These are phyloP conservation scores for Phyllosticta paracitricarpa DNA, from an alignment of 2,329 filamentous ascomycete species.

Conservation along the genomic window DNA sequence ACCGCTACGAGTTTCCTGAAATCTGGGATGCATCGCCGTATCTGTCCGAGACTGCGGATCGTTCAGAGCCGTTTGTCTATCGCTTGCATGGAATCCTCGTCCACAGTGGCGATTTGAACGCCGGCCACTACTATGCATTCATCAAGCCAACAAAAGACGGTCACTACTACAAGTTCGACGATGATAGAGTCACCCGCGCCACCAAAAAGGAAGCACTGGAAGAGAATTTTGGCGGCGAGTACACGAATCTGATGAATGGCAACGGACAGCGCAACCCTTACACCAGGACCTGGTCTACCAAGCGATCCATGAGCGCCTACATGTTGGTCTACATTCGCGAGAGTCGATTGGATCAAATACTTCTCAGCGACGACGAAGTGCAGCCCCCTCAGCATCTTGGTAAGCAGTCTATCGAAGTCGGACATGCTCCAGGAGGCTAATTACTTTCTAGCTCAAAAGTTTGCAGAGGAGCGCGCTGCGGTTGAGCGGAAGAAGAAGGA, in stretches of 20 bases:
- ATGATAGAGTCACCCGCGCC: conserved; percentile 91
- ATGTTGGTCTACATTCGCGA: conserved; percentile 98
- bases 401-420: conserved; percentile 32
- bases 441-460: conserved; percentile 48
- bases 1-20: conserved; percentile 82
- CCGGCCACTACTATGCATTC: conserved; percentile 97
- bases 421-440: conserved; percentile 14
- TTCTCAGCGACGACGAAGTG: conserved; percentile 63
- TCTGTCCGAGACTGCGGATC: conserved; percentile 75
- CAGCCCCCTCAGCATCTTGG: conserved; percentile 76
- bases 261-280: conserved; percentile 52
- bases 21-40: conserved; percentile 77
- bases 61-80: conserved; percentile 81
- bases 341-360: conserved; percentile 69
- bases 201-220: conserved; percentile 86
- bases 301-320: conserved; percentile 78
- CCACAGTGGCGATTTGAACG: conserved; percentile 92
- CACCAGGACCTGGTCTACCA: conserved; percentile 52
- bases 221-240: conserved; percentile 93
- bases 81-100: conserved; percentile 91
- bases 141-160: conserved; percentile 84
- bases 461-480: conserved; percentile 72
- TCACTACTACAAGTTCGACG: conserved; percentile 93
- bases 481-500: conserved; percentile 74
- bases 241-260: conserved; percentile 48